Base-by-base conservation (phyloP, 2,329 filamentous ascomycete species). In the Anisogramma anomala region DNA sequence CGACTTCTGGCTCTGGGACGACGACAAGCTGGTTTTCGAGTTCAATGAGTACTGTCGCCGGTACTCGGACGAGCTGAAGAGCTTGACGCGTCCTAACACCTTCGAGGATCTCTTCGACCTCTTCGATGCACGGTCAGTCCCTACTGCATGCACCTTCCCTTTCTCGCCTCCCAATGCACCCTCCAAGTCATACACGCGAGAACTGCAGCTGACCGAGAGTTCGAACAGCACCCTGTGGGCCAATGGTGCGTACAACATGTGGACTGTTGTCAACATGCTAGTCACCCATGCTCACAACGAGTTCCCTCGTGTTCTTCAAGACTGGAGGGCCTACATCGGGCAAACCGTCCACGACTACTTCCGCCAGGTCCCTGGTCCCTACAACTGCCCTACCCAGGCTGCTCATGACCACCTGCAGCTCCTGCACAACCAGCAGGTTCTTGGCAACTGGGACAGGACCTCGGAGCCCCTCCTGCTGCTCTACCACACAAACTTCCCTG, bases 211-310 rank as follows among this genome's bases (percentile, higher is more conserved):
- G n/a, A n/a, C n/a, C n/a, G n/a, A n/a, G n/a, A n/a, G n/a, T n/a
- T n/a, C n/a, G n/a, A n/a, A n/a, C 1, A 43, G 53, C 8, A 69
- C 73, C 36, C 54, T 74, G 20, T 73, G 68, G 51, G 35, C 58
- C 26, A 56, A 62, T 10, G 70, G 70, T 6, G 64, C 63, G 0
- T 55, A 63, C 45, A 74, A 74, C 46, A 55, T 72, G 10, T 69
- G 63, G 62, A 65, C 64, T 19, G 57, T 72, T 25, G 48, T 69
- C 33, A 58, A 62, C 22, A 58, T 60, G 7, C 51, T 71, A 1
- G 53, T 50, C 30, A 55, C 58, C 13, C 65, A 69, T 50, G 70
- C 68, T 20, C 42, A 51, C 26, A 51, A 55, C 10, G 57, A 65
- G 18, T 35, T 30, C 10, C 49, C 43, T 5, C n/a, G 32, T 10